A percentile compares a stretch with the other conserved stretches of the same genome.
phyloP scores from a whole-genome alignment of 2,329 filamentous ascomycete species.

The Alternaria postmessia region DNA sequence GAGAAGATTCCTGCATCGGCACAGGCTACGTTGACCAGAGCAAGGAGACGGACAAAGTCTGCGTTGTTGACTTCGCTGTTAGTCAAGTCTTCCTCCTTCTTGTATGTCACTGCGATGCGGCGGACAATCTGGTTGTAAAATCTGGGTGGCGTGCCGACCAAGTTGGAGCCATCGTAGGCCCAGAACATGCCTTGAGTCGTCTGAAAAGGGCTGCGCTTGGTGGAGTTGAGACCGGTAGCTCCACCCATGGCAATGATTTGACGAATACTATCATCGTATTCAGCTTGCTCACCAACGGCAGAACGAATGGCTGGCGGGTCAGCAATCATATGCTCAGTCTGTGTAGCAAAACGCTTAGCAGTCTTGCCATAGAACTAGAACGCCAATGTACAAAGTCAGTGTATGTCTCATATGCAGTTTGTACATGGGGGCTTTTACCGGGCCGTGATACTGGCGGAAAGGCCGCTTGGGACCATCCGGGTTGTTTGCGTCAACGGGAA shows the following conservation, averaged over 20 bases:
- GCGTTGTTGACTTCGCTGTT: conserved; percentile 32
- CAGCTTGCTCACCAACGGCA: conserved; percentile 6
- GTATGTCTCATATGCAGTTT: too few species aligned
- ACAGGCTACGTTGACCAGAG: conserved; percentile 33
- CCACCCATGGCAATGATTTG: conserved; percentile 23
- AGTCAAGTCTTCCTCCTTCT: conserved; percentile 4
- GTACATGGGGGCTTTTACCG: not conserved
- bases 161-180: conserved; percentile 26
- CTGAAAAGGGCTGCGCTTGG: conserved; percentile 21
- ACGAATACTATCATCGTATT: conserved; percentile 22
- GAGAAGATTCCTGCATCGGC: conserved; percentile 41
- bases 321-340: conserved; percentile 20
- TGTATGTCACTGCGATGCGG: conserved; percentile 29
- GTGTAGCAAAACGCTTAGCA: conserved; percentile 31
- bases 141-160: conserved; percentile 30
- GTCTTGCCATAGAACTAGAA: conserved; percentile 29
- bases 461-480: conserved; percentile 28
- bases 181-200: conserved; percentile 22
- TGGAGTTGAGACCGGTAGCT: conserved; percentile 15
- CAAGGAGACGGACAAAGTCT: conserved; percentile 39
- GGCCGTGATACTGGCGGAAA: conserved; percentile 27
- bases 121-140: conserved; percentile 36
- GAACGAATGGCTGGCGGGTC: conserved; percentile 23
- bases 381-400: too few species aligned
- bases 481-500: conserved; percentile 33